Conservation (phyloP, 306 rosid genomes). For the Morella rubra region DNA sequence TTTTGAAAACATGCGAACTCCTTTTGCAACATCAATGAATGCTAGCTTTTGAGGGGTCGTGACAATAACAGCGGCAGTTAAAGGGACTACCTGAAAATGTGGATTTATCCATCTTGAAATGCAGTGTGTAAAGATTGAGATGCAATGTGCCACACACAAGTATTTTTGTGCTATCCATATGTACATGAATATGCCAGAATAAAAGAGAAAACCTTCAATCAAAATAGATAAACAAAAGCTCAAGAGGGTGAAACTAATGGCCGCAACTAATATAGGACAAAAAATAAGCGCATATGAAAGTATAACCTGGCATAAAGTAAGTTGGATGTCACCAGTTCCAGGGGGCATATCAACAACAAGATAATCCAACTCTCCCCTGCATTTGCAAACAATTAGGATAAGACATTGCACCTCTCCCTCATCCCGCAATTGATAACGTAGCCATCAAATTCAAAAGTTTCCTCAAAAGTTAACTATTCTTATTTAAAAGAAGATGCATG, state of each 20-base stretch:
- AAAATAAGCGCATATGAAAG: not conserved
- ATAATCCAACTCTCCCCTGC: constrained; percentile 97
- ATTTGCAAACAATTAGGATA: constrained; percentile 33
- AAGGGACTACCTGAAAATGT: constrained; percentile 70
- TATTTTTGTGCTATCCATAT: not conserved
- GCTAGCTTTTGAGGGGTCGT: constrained; percentile 98
- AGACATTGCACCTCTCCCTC: constrained; percentile 12
- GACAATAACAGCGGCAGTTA: constrained; percentile 95
- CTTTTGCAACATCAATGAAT: constrained; percentile 96
- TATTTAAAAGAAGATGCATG: not conserved
- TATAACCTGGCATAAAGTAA: constrained; percentile 93
- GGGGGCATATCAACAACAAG: constrained; percentile 98
- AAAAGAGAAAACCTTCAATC: not conserved
- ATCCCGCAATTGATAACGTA: constrained; percentile 1
- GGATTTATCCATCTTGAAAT: constrained; percentile 31
- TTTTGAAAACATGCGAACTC: constrained; percentile 99
- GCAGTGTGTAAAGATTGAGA: constrained; percentile 6
- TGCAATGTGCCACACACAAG: not conserved
- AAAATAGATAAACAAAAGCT: constrained; percentile 16
- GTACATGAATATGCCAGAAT: not conserved
- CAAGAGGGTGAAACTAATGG: not conserved
- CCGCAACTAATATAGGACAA: not conserved
- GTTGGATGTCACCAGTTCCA: constrained; percentile 98
- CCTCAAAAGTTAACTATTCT: not conserved
- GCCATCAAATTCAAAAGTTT: not conserved